Base-by-base conservation (phyloP, 148 eudicot genomes). In the Linanthus parryae region DNA sequence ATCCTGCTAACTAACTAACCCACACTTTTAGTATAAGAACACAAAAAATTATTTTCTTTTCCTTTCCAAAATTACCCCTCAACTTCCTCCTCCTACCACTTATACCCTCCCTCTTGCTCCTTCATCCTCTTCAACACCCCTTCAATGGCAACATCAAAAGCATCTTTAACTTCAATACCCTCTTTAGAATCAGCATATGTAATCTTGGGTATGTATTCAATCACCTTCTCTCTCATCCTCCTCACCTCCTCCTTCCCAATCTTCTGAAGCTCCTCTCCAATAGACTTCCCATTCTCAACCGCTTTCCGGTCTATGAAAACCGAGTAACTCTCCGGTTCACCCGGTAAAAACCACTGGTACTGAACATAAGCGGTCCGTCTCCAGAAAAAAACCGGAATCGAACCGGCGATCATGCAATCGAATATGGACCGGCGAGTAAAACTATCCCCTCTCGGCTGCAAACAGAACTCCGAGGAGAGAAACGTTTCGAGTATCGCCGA, bases 301-400 rank as follows among this genome's bases (percentile, higher is more conserved):
- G 66, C 86, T 18, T 79, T 58, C n/a, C 82, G 78, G 67, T 91
- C 81, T 7, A 91, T 77, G 35, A 81, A 91, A 51, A 86, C 98
- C 72, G 98, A 91, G 73, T 86, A 91, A 47, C 98, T 91, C 52
- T 34, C 71, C 49, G 86, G 76, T 46, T 83, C 84, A 5, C 69
- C 67, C 39, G 95, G 95, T 29, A 91, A 60, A 51, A 86, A 86
- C 98, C 87, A 83, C 59, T 81, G 75, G 34, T 91, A 91, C 65
- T 91, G 98, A 30, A 42, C 41, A 34, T 91, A 91, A 5, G 98
- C 98, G 3, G 95, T 78, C 43, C 94, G 64, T 5, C 69, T 71
- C 98, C 98, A 91, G 67, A 91, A 91, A 17, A 91, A 86, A 24
- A 91, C 85, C 35, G 98, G 98, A 11, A 91, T 79, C 37, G 95